These are phyloP conservation scores for Chaetomium sp. DNA, from an alignment of 2,329 filamentous ascomycete species.

Conservation along the genomic window DNA sequence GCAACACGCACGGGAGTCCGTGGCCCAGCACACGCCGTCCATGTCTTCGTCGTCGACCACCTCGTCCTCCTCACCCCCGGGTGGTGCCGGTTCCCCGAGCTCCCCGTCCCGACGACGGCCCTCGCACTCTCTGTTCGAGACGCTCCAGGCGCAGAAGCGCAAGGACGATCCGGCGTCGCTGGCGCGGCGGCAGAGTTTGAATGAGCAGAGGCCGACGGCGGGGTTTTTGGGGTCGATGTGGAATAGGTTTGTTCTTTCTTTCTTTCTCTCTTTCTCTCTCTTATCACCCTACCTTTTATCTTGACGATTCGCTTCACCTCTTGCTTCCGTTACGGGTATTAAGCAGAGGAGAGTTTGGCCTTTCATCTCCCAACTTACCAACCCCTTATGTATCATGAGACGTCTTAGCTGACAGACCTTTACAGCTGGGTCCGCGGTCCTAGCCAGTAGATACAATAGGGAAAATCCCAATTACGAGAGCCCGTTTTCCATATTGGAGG, in stretches of 20 bases:
- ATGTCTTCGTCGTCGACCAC: too few relatives aligned
- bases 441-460: too few relatives aligned
- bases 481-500: too few relatives aligned
- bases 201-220: slow-evolving; percentile 44
- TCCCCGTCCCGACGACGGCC: slow-evolving; percentile 6
- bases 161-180: slow-evolving; percentile 34
- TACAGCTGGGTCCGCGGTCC: too few relatives aligned
- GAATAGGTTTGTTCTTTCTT: slow-evolving; percentile 42
- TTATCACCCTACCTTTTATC: not conserved
- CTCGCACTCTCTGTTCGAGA: slow-evolving; percentile 41
- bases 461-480: too few relatives aligned
- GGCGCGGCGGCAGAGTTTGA: slow-evolving; percentile 49
- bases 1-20: not conserved
- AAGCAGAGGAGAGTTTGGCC: too few relatives aligned
- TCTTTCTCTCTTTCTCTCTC: not conserved
- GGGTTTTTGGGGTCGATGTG: slow-evolving; percentile 51
- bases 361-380: too few relatives aligned
- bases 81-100: not conserved
- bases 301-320: not conserved
- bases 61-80: too few relatives aligned
- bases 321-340: too few relatives aligned
- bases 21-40: not conserved
- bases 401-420: too few relatives aligned
- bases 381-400: too few relatives aligned
- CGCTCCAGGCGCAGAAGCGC: slow-evolving; percentile 47